Base-by-base conservation (phyloP, 176 grass and related monocot genomes). In the Urochloa ruziziensis region DNA sequence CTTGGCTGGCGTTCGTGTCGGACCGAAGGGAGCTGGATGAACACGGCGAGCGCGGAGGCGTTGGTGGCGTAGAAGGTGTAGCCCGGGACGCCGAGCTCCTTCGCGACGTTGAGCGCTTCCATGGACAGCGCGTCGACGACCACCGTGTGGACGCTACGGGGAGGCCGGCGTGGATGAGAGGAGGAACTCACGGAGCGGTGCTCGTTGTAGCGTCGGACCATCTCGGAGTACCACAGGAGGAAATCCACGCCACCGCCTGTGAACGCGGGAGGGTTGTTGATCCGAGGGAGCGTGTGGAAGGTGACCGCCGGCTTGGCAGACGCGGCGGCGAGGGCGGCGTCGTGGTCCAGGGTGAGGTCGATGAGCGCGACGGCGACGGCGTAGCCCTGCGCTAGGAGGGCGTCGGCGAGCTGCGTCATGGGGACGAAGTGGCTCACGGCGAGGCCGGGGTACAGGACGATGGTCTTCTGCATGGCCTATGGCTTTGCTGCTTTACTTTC, bases 371-470 rank as follows among this genome's bases (percentile, higher is more conserved):
- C 74, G 7, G 80, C 34, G 0, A 82, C 77, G 1, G 68, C 77
- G 62, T 73, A 73, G 37, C 77, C 81, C 1, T 79, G 75, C 46
- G 48, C 35, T 5, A 65, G 3, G 57, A 88, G 67, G 39, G 46
- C 49, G 49, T 86, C 77, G 36, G 83, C 86, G 57, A 89, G 79
- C 79, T 84, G 40, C 67, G 46, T 70, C 39, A 46, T 44, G 0
- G 67, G 67, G n/a, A 70, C n/a, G 39, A 70, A 70, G 59, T 92
- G 86, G 71, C 86, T 73, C 4, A 85, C 53, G 23, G 19, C 56
- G 52, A 79, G 57, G 27, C 17, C 37, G 7, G 86, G 78, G 82
- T 86, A 92, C 2, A 91, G 85, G 39, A 88, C 89, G 17, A 91
- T 54, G 12, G 67, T 70, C 67, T 27, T 69, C 66, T 43, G 14